Base-by-base conservation (phyloP, 345 rosid genomes). In the Orychophragmus violaceus region DNA sequence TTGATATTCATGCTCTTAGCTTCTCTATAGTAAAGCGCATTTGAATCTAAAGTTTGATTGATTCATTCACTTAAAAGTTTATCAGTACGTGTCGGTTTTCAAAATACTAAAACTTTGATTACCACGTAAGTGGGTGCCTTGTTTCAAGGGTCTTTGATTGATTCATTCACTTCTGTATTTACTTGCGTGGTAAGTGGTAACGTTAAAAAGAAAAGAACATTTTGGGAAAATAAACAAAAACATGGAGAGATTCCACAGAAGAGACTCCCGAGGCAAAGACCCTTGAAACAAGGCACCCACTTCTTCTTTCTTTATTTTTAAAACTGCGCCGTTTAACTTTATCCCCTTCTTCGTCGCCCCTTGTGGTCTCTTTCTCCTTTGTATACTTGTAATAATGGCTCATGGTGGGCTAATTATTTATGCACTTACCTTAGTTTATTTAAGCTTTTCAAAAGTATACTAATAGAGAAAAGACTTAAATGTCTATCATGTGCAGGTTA, bases 261-360 rank as follows among this genome's bases (percentile, higher is more conserved):
- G 51, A 74, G 73, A 53, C 73, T 74, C 77, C 66, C 77, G 73
- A 74, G 72, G 77, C 77, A 67, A 61, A 67, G 77, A 74, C 77
- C 77, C 73, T 61, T 74, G 77, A 74, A 74, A 74, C 77, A 67
- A 66, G 77, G 73, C 62, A 61, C 44, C 44, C 66, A 41, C 48
- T 64, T 56, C 48, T 30, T 37, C 14, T 74, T 67, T 67, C 51
- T 60, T 61, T 67, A 50, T 53, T 24, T 46, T 41, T 68, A 27
- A 52, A 60, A 52, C 72, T 59, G 72, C 73, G 77, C 77, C 73
- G 73, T 74, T 67, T 67, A 59, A 19, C 49, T 33, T 67, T 67
- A 22, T 36, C 22, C n/a, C 39, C 64, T 37, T 32, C 41, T 29
- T 30, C 41, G 6, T 10, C 18, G 37, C 13, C 36, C 46, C 37